phyloP scores from a whole-genome alignment of 2,329 filamentous ascomycete genomes.

The Trichoderma sp. region DNA sequence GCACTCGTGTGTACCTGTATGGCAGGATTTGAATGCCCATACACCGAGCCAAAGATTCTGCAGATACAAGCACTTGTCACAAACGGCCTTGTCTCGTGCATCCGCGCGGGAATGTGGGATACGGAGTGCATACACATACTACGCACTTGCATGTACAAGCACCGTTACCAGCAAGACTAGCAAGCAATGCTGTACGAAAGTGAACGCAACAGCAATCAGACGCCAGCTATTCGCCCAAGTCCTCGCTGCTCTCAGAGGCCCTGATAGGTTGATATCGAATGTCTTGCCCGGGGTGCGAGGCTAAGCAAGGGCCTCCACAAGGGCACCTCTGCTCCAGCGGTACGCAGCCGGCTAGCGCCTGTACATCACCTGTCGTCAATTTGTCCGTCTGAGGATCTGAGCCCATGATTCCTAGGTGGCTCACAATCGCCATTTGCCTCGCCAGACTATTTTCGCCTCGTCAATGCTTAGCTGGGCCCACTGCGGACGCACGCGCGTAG shows the following conservation, averaged over 20 bases:
- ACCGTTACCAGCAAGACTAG: neutral
- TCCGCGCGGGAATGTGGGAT: neutral
- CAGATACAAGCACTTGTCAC: neutral
- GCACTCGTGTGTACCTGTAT: neutral
- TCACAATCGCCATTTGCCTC: conserved; percentile 26
- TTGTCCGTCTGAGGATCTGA: conserved; percentile 22
- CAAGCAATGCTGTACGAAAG: neutral
- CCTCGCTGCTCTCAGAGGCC: neutral
- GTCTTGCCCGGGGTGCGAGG: conserved; percentile 27
- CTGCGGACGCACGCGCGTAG: conserved; percentile 22
- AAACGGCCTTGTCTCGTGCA: neutral
- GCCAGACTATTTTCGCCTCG: conserved; percentile 22
- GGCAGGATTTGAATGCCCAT: neutral
- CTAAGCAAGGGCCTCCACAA: conserved; percentile 26
- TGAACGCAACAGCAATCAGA: neutral
- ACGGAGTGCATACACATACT: neutral
- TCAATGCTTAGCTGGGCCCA: conserved; percentile 24
- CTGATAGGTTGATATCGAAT: conserved; percentile 28
- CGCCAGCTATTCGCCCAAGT: conserved; percentile 4
- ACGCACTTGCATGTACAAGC: neutral
- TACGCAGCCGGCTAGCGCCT: conserved; percentile 26
- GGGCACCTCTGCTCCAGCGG: conserved; percentile 22
- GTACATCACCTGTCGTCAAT: conserved; percentile 27
- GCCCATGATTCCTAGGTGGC: conserved; percentile 20
- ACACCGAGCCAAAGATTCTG: neutral